Conservation (phyloP, 257 asterid species). For the Asclepias syriaca region DNA sequence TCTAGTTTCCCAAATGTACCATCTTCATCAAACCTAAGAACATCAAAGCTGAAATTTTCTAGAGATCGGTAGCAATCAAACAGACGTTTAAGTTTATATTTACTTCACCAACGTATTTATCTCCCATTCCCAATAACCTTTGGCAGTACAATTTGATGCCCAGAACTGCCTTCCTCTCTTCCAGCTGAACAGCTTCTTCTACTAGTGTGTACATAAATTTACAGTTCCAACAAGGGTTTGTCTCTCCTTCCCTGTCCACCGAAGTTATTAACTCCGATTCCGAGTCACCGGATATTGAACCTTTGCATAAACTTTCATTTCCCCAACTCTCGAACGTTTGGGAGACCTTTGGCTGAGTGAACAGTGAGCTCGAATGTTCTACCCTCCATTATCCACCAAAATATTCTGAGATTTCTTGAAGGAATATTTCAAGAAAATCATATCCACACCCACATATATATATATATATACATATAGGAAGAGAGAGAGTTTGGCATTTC, state of each 20-base stretch:
- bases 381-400: neutral
- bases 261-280: neutral
- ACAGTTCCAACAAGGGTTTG: constrained; percentile 6
- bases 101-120: constrained; percentile 14
- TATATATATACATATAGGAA: too few relatives aligned
- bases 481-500: too few relatives aligned
- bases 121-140: neutral
- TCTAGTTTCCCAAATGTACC: neutral
- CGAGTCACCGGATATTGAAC: neutral
- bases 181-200: neutral
- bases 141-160: neutral
- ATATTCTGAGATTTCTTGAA: too few relatives aligned
- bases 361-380: constrained; percentile 18
- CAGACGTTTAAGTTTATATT: neutral
- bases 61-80: neutral
- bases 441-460: too few relatives aligned
- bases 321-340: neutral
- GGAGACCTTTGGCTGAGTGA: constrained; percentile 1
- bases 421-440: too few relatives aligned
- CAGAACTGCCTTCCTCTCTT: neutral
- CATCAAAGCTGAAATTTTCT: neutral
- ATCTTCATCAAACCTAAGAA: neutral
- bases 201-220: neutral
- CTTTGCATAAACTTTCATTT: constrained; percentile 6
- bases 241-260: constrained; percentile 4